phyloP scores from a whole-genome alignment of 2,329 filamentous ascomycete genomes.

The Rhynchosporium secalis region DNA sequence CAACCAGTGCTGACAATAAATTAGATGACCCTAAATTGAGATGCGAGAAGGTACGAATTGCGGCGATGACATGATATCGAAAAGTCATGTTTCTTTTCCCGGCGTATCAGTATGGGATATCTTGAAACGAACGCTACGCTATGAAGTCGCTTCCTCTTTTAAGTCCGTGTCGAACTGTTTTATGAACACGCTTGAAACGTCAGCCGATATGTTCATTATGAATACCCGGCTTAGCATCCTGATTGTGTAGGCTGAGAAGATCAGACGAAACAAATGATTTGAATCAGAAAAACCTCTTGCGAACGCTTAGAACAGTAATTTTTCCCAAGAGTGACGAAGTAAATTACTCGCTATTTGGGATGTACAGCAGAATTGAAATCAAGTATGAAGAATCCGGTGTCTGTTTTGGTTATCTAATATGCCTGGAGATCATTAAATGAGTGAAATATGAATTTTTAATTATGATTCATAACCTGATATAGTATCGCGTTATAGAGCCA shows the following conservation, averaged over 20 bases:
- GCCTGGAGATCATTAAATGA: background rate
- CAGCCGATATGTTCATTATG: background rate
- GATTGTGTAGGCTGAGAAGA: background rate
- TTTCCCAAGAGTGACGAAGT: background rate
- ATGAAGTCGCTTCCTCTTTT: background rate
- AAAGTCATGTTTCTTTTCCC: background rate
- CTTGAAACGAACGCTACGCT: slow-evolving; percentile 3
- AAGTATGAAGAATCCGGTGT: background rate
- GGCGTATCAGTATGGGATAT: background rate
- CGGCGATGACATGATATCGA: background rate
- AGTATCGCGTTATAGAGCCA: background rate
- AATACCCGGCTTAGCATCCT: background rate
- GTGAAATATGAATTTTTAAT: slow-evolving; percentile 9
- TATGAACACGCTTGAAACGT: background rate
- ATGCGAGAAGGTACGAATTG: background rate
- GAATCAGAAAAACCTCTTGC: background rate
- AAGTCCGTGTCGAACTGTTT: background rate
- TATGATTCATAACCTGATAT: background rate
- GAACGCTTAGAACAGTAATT: background rate
- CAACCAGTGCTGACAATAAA: background rate
- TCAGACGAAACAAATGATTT: background rate
- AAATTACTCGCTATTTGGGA: background rate
- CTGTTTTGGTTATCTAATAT: background rate
- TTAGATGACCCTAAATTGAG: background rate
- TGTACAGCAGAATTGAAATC: background rate